These are phyloP conservation scores for Flueggea neowawraea DNA, from an alignment of 441 rosid species.

Conservation along the genomic window DNA sequence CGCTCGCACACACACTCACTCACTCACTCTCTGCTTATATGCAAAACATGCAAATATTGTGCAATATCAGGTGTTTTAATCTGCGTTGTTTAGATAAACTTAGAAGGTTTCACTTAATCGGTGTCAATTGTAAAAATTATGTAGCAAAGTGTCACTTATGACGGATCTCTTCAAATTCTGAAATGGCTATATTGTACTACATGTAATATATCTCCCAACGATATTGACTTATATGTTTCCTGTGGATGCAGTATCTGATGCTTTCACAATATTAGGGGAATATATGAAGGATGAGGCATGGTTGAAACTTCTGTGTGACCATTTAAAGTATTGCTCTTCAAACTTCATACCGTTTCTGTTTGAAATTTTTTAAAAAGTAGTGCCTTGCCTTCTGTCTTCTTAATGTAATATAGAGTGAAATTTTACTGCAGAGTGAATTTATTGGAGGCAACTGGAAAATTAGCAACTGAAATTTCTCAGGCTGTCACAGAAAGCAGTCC, in stretches of 20 bases:
- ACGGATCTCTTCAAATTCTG: too few relatives aligned
- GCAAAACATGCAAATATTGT: too few relatives aligned
- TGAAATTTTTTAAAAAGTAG: neutral
- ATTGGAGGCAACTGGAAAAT: constrained; percentile 31
- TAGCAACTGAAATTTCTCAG: constrained; percentile 24
- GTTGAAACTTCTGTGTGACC: constrained; percentile 67
- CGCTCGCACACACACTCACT: too few relatives aligned
- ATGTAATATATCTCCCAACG: neutral
- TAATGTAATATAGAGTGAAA: neutral
- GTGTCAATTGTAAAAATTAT: too few relatives aligned
- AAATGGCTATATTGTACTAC: neutral
- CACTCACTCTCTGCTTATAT: too few relatives aligned
- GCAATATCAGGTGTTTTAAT: too few relatives aligned
- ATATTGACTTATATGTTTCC: constrained; percentile 5
- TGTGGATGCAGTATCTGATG: constrained; percentile 57
- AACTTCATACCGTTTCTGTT: neutral
- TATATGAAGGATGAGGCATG: constrained; percentile 80
- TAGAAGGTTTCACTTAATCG: too few relatives aligned
- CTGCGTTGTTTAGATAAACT: too few relatives aligned
- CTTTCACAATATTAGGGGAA: constrained; percentile 71
- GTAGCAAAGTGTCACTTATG: too few relatives aligned
- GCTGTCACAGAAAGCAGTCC: constrained; percentile 28
- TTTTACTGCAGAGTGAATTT: constrained; percentile 49
- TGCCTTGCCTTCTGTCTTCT: neutral
- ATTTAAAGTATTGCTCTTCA: constrained; percentile 46